These are phyloP conservation scores for Corylus americana DNA, from an alignment of 306 rosid genomes.

Conservation along the genomic window DNA sequence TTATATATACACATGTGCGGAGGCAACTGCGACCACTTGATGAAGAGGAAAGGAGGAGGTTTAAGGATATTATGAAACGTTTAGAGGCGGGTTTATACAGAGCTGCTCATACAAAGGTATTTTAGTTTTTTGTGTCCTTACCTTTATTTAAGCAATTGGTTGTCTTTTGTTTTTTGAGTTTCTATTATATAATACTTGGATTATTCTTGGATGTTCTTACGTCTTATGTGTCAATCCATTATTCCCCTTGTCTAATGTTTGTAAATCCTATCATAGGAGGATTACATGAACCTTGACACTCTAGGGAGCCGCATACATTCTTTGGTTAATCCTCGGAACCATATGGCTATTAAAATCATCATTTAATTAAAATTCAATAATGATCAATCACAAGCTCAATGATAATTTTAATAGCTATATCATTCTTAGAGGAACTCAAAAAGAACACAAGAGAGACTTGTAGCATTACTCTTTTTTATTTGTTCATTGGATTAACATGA, in stretches of 20 bases:
- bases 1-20: background rate
- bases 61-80: slow-evolving; percentile 67
- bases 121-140: slow-evolving; percentile 4
- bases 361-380: too few relatives aligned
- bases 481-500: too few relatives aligned
- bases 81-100: slow-evolving; percentile 77
- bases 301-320: slow-evolving; percentile 69
- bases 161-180: slow-evolving; percentile 10
- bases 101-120: slow-evolving; percentile 65
- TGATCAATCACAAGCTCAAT: too few relatives aligned
- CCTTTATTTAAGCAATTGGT: slow-evolving; percentile 8
- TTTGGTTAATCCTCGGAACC: slow-evolving; percentile 19
- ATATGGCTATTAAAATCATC: too few relatives aligned
- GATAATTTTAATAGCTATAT: too few relatives aligned
- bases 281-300: slow-evolving; percentile 77
- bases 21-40: slow-evolving; percentile 32
- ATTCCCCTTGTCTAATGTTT: slow-evolving; percentile 19
- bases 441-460: too few relatives aligned
- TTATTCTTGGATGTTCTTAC: background rate
- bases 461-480: too few relatives aligned
- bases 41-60: slow-evolving; percentile 45
- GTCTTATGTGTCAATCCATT: background rate
- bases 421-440: too few relatives aligned
- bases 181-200: background rate
- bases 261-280: slow-evolving; percentile 60